Conservation (phyloP, 1,284 basidiomycete species). For the Serendipita sp. region DNA sequence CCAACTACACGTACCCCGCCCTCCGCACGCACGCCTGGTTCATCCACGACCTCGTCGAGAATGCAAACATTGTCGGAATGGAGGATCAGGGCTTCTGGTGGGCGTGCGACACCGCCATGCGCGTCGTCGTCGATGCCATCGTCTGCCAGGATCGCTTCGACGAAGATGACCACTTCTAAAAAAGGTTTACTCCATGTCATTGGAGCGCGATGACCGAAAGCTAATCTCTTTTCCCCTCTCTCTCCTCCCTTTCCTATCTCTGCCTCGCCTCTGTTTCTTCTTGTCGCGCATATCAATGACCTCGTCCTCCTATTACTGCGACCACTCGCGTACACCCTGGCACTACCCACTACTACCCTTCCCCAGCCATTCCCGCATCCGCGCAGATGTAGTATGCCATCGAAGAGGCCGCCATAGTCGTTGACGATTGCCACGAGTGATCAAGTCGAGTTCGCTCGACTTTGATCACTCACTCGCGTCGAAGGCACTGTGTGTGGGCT, state of each 20-base stretch:
- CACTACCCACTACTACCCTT: neutral
- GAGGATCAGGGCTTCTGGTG: neutral
- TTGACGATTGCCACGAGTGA: neutral
- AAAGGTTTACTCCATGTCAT: neutral
- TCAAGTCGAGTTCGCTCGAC: neutral
- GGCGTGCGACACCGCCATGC: neutral
- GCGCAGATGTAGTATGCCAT: neutral
- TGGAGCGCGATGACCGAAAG: neutral
- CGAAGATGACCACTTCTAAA: too few species aligned
- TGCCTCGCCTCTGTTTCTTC: neutral
- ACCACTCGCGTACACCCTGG: neutral
- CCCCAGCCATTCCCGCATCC: neutral
- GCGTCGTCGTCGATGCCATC: conserved; percentile 1
- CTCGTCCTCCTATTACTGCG: neutral
- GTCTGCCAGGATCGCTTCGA: neutral
- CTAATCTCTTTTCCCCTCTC: neutral
- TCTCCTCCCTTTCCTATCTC: neutral
- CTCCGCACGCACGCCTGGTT: conserved; percentile 4
- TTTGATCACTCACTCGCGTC: neutral
- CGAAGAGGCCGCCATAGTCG: neutral
- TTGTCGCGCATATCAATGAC: neutral
- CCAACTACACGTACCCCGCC: neutral
- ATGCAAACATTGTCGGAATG: conserved; percentile 1
- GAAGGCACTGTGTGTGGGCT: neutral
- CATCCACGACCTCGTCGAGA: conserved; percentile 3